Conservation (phyloP, 805 yeast genomes). For the Komagataella mondaviorum region DNA sequence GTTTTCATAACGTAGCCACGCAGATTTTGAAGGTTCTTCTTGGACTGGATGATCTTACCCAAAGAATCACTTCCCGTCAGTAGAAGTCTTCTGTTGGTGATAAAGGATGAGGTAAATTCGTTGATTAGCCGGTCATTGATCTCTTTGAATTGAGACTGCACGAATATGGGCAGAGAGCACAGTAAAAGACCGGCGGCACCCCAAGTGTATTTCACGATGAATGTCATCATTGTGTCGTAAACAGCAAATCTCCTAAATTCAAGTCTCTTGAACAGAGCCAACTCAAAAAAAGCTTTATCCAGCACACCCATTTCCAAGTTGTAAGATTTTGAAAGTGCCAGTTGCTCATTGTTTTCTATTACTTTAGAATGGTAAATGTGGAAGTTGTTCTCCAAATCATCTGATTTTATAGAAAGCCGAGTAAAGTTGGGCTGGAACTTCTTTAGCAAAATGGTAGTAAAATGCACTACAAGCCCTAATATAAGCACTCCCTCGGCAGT, state of each 20-base stretch:
- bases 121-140: conserved; percentile 23
- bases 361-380: conserved; percentile 74
- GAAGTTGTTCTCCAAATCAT: conserved; percentile 74
- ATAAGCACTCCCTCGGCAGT: conserved; percentile 70
- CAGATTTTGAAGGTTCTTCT: conserved; percentile 72
- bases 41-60: conserved; percentile 75
- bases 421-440: conserved; percentile 87
- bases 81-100: conserved; percentile 75
- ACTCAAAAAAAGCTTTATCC: conserved; percentile 69
- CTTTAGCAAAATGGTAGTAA: conserved; percentile 61
- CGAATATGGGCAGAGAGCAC: conserved; percentile 81
- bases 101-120: conserved; percentile 53
- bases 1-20: conserved; percentile 74
- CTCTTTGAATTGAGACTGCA: conserved; percentile 18
- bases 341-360: conserved; percentile 70
- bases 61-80: conserved; percentile 79
- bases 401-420: conserved; percentile 58
- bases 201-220: conserved; percentile 84
- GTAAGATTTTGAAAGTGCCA: conserved; percentile 78
- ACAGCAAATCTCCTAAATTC: conserved; percentile 61
- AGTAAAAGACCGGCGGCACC: conserved; percentile 88
- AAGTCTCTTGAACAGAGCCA: conserved; percentile 64
- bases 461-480: conserved; percentile 67
- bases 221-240: conserved; percentile 78
- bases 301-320: conserved; percentile 61